Evolutionary conservation across 768 basidiomycete species (phyloP).

Genomic region (Tylopilus sp.): DNA sequence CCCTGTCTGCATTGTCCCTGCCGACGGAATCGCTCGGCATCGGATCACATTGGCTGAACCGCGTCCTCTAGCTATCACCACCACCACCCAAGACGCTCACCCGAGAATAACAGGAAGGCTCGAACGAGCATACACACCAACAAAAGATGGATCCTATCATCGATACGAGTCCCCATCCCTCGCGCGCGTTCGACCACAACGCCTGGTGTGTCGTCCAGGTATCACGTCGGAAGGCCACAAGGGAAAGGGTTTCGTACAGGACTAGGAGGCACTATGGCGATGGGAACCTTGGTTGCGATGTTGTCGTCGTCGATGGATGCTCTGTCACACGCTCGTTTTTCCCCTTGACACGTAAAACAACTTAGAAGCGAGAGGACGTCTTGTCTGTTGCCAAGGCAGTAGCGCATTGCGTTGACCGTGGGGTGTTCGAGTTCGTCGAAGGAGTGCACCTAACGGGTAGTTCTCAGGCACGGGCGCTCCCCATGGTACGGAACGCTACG

Average conservation of each 20-base stretch:
- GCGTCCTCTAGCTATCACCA: conserved; percentile 46
- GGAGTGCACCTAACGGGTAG: too few relatives aligned
- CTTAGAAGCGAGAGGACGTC: conserved; percentile 2
- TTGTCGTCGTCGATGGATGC: neutral
- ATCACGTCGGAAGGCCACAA: conserved; percentile 82
- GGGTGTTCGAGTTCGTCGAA: too few relatives aligned
- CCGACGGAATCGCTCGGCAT: too few relatives aligned
- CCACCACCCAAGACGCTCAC: conserved; percentile 77
- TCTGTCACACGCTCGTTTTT: neutral
- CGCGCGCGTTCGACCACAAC: too few relatives aligned
- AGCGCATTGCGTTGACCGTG: too few relatives aligned
- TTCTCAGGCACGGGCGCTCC: too few relatives aligned
- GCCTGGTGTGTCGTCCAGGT: too few relatives aligned
- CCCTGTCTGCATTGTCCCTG: too few relatives aligned
- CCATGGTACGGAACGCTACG: too few relatives aligned
- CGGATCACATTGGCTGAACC: neutral
- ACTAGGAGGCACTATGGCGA: too few relatives aligned
- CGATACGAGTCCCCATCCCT: conserved; percentile 54
- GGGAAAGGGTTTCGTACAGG: conserved; percentile 74
- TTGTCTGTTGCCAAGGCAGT: too few relatives aligned
- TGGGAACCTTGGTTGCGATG: too few relatives aligned
- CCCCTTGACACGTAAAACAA: conserved; percentile 1
- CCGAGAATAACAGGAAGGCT: conserved; percentile 93
- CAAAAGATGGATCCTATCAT: conserved; percentile 88
- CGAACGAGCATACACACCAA: conserved; percentile 77